These are phyloP conservation scores for Bombardia bombarda DNA, from an alignment of 495 filamentous ascomycete species.

Conservation along the genomic window DNA sequence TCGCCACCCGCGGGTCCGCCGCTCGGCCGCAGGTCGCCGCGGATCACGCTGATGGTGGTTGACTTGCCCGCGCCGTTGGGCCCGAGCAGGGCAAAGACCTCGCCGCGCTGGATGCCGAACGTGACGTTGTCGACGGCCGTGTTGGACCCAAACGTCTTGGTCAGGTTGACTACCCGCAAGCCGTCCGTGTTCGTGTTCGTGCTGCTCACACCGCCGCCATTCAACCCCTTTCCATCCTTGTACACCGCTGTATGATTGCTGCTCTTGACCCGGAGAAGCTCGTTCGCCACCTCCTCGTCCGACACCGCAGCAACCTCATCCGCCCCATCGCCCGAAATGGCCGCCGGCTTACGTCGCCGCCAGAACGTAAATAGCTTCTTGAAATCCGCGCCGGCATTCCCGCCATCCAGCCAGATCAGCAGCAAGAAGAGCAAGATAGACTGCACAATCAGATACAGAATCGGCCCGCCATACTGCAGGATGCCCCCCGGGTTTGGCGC, in stretches of 20 bases:
- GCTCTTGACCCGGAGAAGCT: slow-evolving; percentile 36
- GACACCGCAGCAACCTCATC: slow-evolving; percentile 16
- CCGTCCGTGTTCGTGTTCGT: slow-evolving; percentile 46
- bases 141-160: slow-evolving; percentile 62
- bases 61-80: slow-evolving; percentile 87
- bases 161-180: slow-evolving; percentile 66
- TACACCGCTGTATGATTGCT: slow-evolving; percentile 26
- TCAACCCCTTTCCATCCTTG: slow-evolving; percentile 29
- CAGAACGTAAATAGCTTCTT: slow-evolving; percentile 25
- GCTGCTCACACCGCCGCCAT: not conserved
- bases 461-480: slow-evolving; percentile 67
- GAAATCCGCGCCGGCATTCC: slow-evolving; percentile 44
- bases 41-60: slow-evolving; percentile 75
- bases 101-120: slow-evolving; percentile 67
- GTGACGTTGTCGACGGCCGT: slow-evolving; percentile 74
- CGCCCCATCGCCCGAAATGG: too few relatives aligned
- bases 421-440: slow-evolving; percentile 55
- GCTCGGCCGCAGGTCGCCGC: slow-evolving; percentile 70
- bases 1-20: slow-evolving; percentile 52
- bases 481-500: slow-evolving; percentile 63
- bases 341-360: not conserved
- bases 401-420: slow-evolving; percentile 66
- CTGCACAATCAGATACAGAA: slow-evolving; percentile 68
- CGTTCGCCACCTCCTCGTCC: slow-evolving; percentile 39
- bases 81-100: slow-evolving; percentile 79